A percentile compares a stretch with the other conserved stretches of the same genome.
These are phyloP conservation scores for Monilinia fructicola DNA, from an alignment of 2,329 filamentous ascomycete genomes.

Conservation along the genomic window DNA sequence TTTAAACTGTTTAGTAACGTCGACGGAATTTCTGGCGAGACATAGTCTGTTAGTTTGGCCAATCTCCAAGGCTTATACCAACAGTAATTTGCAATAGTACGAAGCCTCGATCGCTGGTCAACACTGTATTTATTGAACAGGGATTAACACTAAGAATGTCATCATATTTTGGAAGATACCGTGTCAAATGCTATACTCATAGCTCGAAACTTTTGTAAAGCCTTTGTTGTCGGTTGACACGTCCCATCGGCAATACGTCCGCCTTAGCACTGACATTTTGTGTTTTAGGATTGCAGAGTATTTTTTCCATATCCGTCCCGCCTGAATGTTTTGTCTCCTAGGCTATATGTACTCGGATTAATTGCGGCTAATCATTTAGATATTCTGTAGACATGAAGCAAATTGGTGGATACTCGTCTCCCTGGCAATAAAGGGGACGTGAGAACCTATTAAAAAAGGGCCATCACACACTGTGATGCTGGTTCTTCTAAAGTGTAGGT, in stretches of 20 bases:
- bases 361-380: background rate
- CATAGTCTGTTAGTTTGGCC: background rate
- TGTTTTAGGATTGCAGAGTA: background rate
- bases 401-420: background rate
- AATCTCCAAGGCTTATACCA: background rate
- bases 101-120: background rate
- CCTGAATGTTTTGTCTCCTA: background rate
- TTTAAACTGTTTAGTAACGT: background rate
- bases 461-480: background rate
- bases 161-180: background rate
- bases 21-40: background rate
- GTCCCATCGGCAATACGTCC: background rate
- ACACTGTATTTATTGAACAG: background rate
- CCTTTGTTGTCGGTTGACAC: background rate
- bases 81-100: background rate
- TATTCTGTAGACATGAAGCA: background rate
- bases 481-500: too few relatives aligned
- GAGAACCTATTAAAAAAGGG: too few relatives aligned
- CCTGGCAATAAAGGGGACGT: background rate
- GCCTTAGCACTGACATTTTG: background rate
- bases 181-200: background rate
- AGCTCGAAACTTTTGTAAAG: background rate
- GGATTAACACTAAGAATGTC: background rate
- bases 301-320: background rate
- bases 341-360: background rate